These are phyloP conservation scores for Quercus robur DNA, from an alignment of 306 rosid species.

Conservation along the genomic window DNA sequence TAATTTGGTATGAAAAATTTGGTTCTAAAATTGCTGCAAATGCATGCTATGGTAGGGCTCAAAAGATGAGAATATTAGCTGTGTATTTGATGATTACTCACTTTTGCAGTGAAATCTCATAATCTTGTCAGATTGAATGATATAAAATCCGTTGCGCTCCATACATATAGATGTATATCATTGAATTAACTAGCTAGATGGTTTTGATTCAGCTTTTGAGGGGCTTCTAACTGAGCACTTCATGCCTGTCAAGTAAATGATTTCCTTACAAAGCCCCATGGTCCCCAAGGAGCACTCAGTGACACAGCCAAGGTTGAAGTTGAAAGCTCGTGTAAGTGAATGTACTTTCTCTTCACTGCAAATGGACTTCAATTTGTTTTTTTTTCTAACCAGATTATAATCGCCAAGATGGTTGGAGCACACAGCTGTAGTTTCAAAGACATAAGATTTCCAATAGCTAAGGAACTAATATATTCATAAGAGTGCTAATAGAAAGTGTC, in stretches of 20 bases:
- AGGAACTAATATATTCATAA: too few relatives aligned
- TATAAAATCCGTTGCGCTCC: slow-evolving; percentile 22
- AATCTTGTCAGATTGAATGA: slow-evolving; percentile 40
- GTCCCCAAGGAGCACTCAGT: slow-evolving; percentile 38
- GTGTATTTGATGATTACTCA: slow-evolving; percentile 56
- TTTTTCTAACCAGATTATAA: too few relatives aligned
- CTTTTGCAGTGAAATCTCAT: slow-evolving; percentile 54
- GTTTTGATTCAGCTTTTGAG: slow-evolving; percentile 33
- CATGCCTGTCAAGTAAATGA: slow-evolving; percentile 48
- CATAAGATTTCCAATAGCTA: too few relatives aligned
- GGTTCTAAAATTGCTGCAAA: too few relatives aligned
- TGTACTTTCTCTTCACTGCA: not conserved
- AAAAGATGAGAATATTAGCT: slow-evolving; percentile 32
- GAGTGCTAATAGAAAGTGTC: too few relatives aligned
- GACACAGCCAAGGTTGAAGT: slow-evolving; percentile 9
- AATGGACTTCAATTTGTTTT: too few relatives aligned
- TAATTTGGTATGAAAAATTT: too few relatives aligned
- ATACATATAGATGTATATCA: slow-evolving; percentile 20
- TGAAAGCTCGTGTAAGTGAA: slow-evolving; percentile 2
- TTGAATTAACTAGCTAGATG: slow-evolving; percentile 32
- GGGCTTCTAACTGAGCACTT: slow-evolving; percentile 34
- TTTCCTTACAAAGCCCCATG: slow-evolving; percentile 35
- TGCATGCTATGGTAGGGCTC: too few relatives aligned
- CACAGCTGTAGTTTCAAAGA: too few relatives aligned
- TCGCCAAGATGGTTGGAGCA: too few relatives aligned